A percentile compares a stretch with the other conserved stretches of the same genome.
These are phyloP conservation scores for Phytophthora boehmeriae DNA, from an alignment of 352 stramenopile species.

Conservation along the genomic window DNA sequence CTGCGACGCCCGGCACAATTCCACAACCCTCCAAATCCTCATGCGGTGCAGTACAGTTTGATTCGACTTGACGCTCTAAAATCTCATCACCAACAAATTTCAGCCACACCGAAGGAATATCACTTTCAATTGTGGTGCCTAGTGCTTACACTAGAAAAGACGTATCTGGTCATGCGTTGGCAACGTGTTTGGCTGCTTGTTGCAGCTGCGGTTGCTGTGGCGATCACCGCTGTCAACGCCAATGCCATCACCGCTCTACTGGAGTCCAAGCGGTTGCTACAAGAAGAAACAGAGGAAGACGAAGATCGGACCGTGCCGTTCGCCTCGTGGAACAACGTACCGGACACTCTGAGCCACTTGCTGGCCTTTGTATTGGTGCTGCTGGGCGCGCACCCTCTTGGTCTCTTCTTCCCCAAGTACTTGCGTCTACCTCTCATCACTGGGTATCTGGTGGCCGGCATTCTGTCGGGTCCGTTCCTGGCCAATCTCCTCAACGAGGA, in stretches of 20 bases:
- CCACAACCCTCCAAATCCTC: not conserved
- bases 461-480: slow-evolving; percentile 59
- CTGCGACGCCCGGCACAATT: not conserved
- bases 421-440: slow-evolving; percentile 65
- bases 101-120: not conserved
- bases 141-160: not conserved
- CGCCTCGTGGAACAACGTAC: slow-evolving; percentile 35
- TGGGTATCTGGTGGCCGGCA: slow-evolving; percentile 61
- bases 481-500: slow-evolving; percentile 51
- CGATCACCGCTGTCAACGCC: slow-evolving; percentile 5
- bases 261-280: slow-evolving; percentile 12
- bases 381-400: slow-evolving; percentile 54
- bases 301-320: slow-evolving; percentile 45
- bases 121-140: not conserved
- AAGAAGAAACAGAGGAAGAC: slow-evolving; percentile 2
- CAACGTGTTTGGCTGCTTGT: slow-evolving; percentile 8
- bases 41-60: not conserved
- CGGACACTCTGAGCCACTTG: slow-evolving; percentile 49
- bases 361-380: slow-evolving; percentile 62
- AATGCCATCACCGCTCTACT: slow-evolving; percentile 5
- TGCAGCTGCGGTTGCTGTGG: slow-evolving; percentile 4
- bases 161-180: not conserved
- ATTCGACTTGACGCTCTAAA: not conserved
- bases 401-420: slow-evolving; percentile 55
- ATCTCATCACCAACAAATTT: not conserved